Evolutionary conservation across 306 rosid species (phyloP).

Genomic region (Gillenia trifoliata): DNA sequence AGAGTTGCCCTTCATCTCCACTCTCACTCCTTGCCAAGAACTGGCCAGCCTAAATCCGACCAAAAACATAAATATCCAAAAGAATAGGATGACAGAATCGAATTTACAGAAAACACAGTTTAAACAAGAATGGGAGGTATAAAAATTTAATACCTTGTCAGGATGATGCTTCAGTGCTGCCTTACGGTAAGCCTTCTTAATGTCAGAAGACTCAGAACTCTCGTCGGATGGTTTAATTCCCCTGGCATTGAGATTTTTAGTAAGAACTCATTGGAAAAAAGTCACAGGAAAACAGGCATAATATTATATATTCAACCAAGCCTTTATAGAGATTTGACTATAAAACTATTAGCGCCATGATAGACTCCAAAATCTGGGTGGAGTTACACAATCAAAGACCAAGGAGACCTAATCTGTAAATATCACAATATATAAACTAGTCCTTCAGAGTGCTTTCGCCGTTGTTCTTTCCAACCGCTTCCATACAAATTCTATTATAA

Average conservation of each 20-base stretch:
- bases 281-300: background rate
- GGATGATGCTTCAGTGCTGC: conserved; percentile 39
- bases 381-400: background rate
- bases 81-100: background rate
- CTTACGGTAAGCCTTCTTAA: conserved; percentile 32
- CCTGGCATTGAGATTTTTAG: conserved; percentile 18
- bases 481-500: background rate
- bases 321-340: background rate
- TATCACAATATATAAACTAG: background rate
- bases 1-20: conserved; percentile 64
- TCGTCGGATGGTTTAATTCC: conserved; percentile 22
- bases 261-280: background rate
- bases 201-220: conserved; percentile 21
- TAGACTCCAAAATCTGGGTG: background rate
- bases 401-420: background rate
- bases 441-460: background rate
- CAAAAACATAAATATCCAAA: background rate
- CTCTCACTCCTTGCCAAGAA: conserved; percentile 76
- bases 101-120: background rate
- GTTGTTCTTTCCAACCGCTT: background rate
- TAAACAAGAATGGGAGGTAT: background rate
- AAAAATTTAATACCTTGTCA: conserved; percentile 28
- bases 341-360: background rate
- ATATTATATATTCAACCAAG: background rate
- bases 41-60: conserved; percentile 73